Base-by-base conservation (phyloP, 305 asterid species). In the Stenogyne calaminthoides region DNA sequence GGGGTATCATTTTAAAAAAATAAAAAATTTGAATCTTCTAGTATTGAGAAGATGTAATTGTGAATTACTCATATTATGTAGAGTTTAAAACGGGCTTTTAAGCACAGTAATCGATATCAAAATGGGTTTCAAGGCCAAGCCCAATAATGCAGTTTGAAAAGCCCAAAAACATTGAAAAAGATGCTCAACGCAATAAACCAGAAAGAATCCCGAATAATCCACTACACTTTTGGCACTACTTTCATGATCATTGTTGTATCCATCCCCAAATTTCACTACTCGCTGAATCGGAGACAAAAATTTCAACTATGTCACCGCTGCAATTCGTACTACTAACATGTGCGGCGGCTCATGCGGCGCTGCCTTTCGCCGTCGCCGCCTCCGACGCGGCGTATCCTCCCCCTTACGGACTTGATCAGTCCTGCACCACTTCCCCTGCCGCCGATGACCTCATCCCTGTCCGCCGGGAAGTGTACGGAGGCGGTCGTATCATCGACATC, bases 401-500 rank as follows among this genome's bases (percentile, higher is more conserved):
- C 1, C 87, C 95, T 0, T 90, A 90, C 77, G 95, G 92, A 63
- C 87, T 81, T 22, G 85, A 81, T 16, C 55, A 63, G 73, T 34
- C 87, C 70, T 80, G 70, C 58, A 36, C 57, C 22, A 18, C 62
- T 61, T 11, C 66, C 5, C 12, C 71, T 22, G 61, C 72, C 34
- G 67, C 75, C 58, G 86, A 82, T 40, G 79, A 79, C 27, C 82
- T 74, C 69, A 46, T 79, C 4, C 96, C 98, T 16, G 81, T 86
- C 54, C 97, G 97, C 25, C 94, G 91, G 5, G 97, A 94, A 69
- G 95, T 85, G 11, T 88, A 90, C 81, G 97, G 91, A 0, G 89
- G 87, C 8, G 99, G 99, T n/a, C 84, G 96, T 36, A 88, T 94
- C 49, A 76, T 92, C 77, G 99, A 94, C 74, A 88, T 94, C 59